A percentile compares a stretch with the other conserved stretches of the same genome.
These are phyloP conservation scores for Clonostachys rhizophaga DNA, from an alignment of 2,329 filamentous ascomycete species.

Conservation along the genomic window DNA sequence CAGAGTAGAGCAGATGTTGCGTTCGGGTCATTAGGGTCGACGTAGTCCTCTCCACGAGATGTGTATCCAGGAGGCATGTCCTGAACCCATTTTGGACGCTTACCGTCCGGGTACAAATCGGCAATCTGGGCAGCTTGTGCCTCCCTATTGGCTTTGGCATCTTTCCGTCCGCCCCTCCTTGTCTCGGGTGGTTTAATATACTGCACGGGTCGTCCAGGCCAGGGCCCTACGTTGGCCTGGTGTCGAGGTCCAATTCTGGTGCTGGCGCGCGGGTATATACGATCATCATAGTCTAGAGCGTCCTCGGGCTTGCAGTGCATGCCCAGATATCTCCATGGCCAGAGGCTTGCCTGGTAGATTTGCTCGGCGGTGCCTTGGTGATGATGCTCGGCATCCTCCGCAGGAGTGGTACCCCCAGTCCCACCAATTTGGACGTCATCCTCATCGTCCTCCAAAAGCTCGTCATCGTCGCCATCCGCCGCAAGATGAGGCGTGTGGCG, in stretches of 20 bases:
- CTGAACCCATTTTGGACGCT: slow-evolving; percentile 87
- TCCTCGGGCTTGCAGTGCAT: slow-evolving; percentile 95
- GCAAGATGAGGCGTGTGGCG: slow-evolving; percentile 75
- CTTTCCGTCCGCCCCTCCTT: slow-evolving; percentile 78
- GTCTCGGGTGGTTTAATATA: slow-evolving; percentile 84
- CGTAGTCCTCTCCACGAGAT: slow-evolving; percentile 72
- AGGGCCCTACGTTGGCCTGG: slow-evolving; percentile 79
- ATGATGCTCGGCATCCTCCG: slow-evolving; percentile 49
- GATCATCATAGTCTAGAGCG: slow-evolving; percentile 92
- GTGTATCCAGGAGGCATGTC: slow-evolving; percentile 88
- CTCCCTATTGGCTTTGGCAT: slow-evolving; percentile 75
- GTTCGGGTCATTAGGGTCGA: slow-evolving; percentile 60
- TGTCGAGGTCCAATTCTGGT: slow-evolving; percentile 88
- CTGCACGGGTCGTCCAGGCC: slow-evolving; percentile 84
- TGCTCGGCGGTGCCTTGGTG: slow-evolving; percentile 73
- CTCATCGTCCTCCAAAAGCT: slow-evolving; percentile 65
- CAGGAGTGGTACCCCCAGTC: slow-evolving; percentile 61
- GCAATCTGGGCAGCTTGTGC: slow-evolving; percentile 73
- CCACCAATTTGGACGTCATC: slow-evolving; percentile 53
- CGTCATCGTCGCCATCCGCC: slow-evolving; percentile 65
- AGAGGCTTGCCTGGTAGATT: slow-evolving; percentile 86
- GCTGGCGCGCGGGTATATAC: slow-evolving; percentile 93
- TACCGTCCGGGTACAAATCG: slow-evolving; percentile 73
- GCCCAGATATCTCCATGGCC: slow-evolving; percentile 93
- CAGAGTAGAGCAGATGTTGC: slow-evolving; percentile 75